Conservation (phyloP, 768 basidiomycete genomes). For the Rhizopogon vulgaris region DNA sequence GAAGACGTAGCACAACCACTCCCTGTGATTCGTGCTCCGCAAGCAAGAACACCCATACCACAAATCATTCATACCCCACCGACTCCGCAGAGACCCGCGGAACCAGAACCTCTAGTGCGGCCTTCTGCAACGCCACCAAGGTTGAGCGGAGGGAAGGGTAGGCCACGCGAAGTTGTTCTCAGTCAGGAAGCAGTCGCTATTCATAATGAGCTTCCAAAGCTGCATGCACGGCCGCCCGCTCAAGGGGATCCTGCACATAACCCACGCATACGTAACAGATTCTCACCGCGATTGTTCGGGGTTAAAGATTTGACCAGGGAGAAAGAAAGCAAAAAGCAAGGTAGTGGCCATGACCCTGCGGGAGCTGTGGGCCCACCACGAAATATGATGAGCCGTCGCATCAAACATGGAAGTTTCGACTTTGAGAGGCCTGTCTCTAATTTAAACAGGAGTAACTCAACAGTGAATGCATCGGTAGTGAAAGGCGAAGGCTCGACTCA, state of each 20-base stretch:
- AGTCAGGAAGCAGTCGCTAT: slow-evolving; percentile 22
- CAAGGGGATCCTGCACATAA: not conserved
- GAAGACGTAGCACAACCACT: slow-evolving; percentile 15
- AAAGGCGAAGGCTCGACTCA: slow-evolving; percentile 4
- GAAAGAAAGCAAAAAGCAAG: slow-evolving; percentile 17
- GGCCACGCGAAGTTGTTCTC: slow-evolving; percentile 6
- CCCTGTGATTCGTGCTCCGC: slow-evolving; percentile 22
- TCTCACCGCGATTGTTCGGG: slow-evolving; percentile 25
- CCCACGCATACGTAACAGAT: slow-evolving; percentile 16
- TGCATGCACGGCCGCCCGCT: not conserved
- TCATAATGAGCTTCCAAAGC: slow-evolving; percentile 12
- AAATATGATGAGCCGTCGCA: slow-evolving; percentile 33
- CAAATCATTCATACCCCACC: slow-evolving; percentile 31
- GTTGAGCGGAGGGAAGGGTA: slow-evolving; percentile 10
- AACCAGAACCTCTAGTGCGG: slow-evolving; percentile 4
- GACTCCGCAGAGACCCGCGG: slow-evolving; percentile 25
- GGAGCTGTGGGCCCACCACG: slow-evolving; percentile 9
- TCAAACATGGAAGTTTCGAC: slow-evolving; percentile 70
- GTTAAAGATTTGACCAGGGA: slow-evolving; percentile 19
- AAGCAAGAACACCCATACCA: slow-evolving; percentile 20
- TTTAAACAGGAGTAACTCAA: slow-evolving; percentile 25
- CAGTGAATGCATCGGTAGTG: slow-evolving; percentile 10
- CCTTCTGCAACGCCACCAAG: slow-evolving; percentile 4
- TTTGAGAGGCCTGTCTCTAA: slow-evolving; percentile 61
- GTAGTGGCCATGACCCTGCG: slow-evolving; percentile 11